Evolutionary conservation across 345 rosid species (phyloP), one percentile per base, ranked within the genome.

Genomic region (Ailanthus altissimus): DNA sequence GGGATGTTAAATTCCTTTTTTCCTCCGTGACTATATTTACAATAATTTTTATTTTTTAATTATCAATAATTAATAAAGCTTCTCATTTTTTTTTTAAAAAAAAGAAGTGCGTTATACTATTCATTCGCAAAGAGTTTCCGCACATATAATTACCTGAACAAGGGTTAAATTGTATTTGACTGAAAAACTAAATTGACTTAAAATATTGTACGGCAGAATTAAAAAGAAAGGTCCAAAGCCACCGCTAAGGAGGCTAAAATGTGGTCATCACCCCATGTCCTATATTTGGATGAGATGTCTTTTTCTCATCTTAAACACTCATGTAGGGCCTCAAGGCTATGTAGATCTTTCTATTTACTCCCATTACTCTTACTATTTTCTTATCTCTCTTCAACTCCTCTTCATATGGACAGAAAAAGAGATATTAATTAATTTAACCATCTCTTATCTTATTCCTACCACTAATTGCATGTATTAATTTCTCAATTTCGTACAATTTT

Each of bases 261-360:
- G 83, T 76, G 87, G 88, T 83, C 86, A 83, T 74, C 9, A 23
- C 15, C 86, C 76, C 87, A 12, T 86, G 90, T 86, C 88, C 75
- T 79, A 77, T 64, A 46, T 57, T 58, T 79, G n/a, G n/a, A n/a
- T 81, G 93, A 85, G 79, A 84, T 67, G 97, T 91, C 98, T 77
- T 78, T 91, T 81, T 93, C 99, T 83, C 78, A 65, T 82, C 89
- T 80, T 85, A 63, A 86, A 87, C 67, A 70, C 68, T 69, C 75
- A n/a, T 82, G 89, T 85, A 79, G 86, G 86, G 54, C 89, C 88
- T 77, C 61, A 68, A 78, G 77, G 79, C 88, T 82, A 58, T 85
- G 85, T 83, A 82, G 83, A 83, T 87, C 82, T 84, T 81, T 85
- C 84, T 25, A 47, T 77, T 73, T 9, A 36, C 18, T 76, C 45